Base-by-base conservation (phyloP, 179 eudicot genomes). In the Monotropa hypopitys region DNA sequence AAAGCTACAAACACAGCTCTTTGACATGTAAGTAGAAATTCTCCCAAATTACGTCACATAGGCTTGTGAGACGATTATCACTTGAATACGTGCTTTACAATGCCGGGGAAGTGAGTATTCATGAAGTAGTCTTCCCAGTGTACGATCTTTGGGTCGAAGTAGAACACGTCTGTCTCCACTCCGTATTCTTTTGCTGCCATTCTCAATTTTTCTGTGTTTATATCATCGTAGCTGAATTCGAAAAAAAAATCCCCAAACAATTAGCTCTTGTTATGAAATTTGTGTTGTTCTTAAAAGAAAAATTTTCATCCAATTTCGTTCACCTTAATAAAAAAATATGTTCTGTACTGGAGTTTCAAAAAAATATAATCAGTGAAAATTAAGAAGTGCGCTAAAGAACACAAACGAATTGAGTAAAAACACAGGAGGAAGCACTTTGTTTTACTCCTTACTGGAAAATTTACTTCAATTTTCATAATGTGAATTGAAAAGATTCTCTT, bases 81-180 rank as follows among this genome's bases (percentile, higher is more conserved):
- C 78, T 89, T 90, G 76, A 91, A 78, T 13, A 85, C 86, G 30
- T 87, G 78, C 77, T 87, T 90, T 3, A 88, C 90, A 0, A 90
- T 68, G 20, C 97, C 97, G 7, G 91, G 90, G 56, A 93, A 20
- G 85, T 95, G 97, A 51, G 80, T 84, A 67, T 90, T 81, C 78
- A 78, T 13, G 84, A 90, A 86, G 76, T 90, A 93, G 73, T 88
- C 87, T 32, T 88, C 93, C 98, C 97, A 93, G 65, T 93, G 61
- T 16, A 95, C 78, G 46, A 28, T 77, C 81, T 84, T 88, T 3
- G 99, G 95, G 78, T 95, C 95, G 47, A 91, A 95, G 82, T 88
- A 89, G 83, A 95, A 93, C 56, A 87, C 2, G 42, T 88, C 88
- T 0, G 82, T 83, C 63, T 94, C 93, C 0, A 66, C 66, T 7